Evolutionary conservation across 768 basidiomycete species (phyloP), one percentile per base, ranked within the genome.

Genomic region (Glaciozyma antarctica): DNA sequence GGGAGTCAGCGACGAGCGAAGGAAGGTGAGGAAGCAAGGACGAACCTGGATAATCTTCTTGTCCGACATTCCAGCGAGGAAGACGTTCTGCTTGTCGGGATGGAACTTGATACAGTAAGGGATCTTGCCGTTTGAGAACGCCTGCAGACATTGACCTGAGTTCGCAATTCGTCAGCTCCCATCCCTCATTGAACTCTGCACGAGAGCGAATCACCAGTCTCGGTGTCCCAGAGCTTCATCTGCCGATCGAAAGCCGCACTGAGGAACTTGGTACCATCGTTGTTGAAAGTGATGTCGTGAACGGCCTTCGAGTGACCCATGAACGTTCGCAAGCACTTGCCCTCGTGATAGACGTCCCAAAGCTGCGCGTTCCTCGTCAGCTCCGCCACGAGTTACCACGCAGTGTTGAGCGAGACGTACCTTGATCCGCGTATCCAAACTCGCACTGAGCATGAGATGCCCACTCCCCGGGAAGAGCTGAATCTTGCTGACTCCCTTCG

Each of bases 171-270:
- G 15, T n/a, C n/a, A 62, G 30, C 28, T 12, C 32, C 3, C 28
- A 47, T 4, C 6, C 9, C 22, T 12, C 16, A 5, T 2, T 0
- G 24, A 54, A 32, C 32, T 8, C 15, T 24, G 38, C 12, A 41
- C 30, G 60, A 54, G 28, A 54, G 19, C 28, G 28, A 55, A 64
- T 41, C 41, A 71, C 78, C 94, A 0, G 95, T 98, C 78, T 99
- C 95, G 24, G 95, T 97, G 73, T 99, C 94, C 95, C 95, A 99
- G 17, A 97, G 81, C 78, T 99, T 99, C 86, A 98, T 92, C 75
- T 91, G 88, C 58, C 92, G 87, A 77, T 99, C 95, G 73, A 95
- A 98, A 58, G 84, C 86, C 70, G 93, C 94, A 21, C 89, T 92
- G 57, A 99, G 76, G 80, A 99, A 98, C 69, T 81, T 82, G 44